These are phyloP conservation scores for Ganoderma lucidum DNA, from an alignment of 1,284 basidiomycete genomes.

Conservation along the genomic window DNA sequence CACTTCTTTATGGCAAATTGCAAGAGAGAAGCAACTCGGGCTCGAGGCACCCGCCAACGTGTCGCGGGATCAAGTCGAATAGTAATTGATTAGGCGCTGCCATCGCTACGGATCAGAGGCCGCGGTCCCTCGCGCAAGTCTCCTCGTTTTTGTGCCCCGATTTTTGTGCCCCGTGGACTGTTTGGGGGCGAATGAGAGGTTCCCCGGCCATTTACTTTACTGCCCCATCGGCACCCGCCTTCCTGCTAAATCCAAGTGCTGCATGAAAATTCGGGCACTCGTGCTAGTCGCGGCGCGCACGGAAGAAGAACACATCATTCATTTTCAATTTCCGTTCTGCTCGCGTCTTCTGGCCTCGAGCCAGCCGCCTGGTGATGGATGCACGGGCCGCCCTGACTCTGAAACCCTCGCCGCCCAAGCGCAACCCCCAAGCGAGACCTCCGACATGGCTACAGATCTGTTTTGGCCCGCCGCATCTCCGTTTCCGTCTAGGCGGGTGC, in stretches of 20 bases:
- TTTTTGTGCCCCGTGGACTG: background rate
- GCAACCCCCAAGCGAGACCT: background rate
- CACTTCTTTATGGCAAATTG: background rate
- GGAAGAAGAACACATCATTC: background rate
- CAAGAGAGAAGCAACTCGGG: background rate
- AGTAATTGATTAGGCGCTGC: slow-evolving; percentile 1
- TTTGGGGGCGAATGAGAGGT: background rate
- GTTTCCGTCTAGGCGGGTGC: background rate
- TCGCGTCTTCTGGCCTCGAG: background rate
- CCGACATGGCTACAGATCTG: slow-evolving; percentile 4
- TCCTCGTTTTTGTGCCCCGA: slow-evolving; percentile 2
- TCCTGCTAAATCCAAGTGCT: background rate
- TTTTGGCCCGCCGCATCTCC: slow-evolving; percentile 1
- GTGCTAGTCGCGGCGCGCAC: background rate
- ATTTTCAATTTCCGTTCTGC: background rate
- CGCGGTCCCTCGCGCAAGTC: background rate
- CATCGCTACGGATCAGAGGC: slow-evolving; percentile 1
- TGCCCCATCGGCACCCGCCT: background rate
- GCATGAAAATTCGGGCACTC: background rate
- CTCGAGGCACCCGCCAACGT: background rate
- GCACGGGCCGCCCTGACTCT: background rate
- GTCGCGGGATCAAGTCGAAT: background rate
- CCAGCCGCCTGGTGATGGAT: background rate
- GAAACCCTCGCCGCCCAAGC: background rate
- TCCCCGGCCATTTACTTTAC: background rate